Evolutionary conservation across 768 basidiomycete genomes (phyloP).

Genomic region (Clitopilus passeckerianus): DNA sequence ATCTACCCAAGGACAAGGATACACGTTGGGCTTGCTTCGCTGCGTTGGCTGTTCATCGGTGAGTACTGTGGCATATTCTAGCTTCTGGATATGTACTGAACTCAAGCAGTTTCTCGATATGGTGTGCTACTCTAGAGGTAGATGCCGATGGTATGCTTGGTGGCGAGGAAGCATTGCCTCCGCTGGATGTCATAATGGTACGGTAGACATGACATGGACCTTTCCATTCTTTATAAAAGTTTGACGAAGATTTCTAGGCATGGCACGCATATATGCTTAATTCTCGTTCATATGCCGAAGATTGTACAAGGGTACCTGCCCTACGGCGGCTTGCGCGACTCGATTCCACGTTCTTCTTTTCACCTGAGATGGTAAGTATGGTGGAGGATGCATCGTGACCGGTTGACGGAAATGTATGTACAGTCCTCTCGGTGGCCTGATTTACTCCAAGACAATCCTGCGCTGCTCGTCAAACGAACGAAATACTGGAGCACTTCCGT

Average conservation of each 20-base stretch:
- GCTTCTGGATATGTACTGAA: not conserved
- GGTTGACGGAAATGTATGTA: not conserved
- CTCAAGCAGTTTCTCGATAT: not conserved
- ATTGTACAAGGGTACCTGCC: not conserved
- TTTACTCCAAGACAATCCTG: not conserved
- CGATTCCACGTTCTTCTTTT: not conserved
- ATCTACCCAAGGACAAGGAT: not conserved
- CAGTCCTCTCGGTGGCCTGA: not conserved
- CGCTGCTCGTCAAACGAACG: not conserved
- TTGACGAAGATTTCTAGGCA: not conserved
- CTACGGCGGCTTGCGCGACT: not conserved
- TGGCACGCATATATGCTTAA: slow-evolving; percentile 2
- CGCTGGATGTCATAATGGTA: not conserved
- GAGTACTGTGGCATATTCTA: not conserved
- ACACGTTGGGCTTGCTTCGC: not conserved
- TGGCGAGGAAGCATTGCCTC: not conserved
- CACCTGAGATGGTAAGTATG: not conserved
- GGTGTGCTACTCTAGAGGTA: not conserved
- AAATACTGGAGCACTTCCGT: not conserved
- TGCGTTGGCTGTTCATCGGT: not conserved
- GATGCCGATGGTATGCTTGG: not conserved
- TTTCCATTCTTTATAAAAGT: not conserved
- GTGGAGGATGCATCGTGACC: not conserved
- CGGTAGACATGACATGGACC: not conserved
- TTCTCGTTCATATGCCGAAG: not conserved